A percentile compares a stretch with the other conserved stretches of the same genome.
phyloP scores from a whole-genome alignment of 805 yeast genomes.

The Ogataea naganishii region DNA sequence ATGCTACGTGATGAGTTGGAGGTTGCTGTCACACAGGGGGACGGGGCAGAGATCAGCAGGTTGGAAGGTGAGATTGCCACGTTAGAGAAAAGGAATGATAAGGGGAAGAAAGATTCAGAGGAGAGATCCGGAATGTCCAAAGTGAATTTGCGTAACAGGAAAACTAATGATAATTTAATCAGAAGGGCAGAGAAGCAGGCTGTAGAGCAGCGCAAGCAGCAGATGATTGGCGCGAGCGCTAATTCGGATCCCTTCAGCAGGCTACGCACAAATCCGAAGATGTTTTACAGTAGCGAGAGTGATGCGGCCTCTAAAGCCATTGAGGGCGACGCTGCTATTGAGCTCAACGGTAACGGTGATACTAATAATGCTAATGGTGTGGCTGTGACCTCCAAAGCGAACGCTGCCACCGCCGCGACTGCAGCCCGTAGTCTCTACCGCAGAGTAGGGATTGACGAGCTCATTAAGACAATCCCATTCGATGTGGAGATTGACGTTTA shows the following conservation, averaged over 20 bases:
- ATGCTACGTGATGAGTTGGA: slow-evolving; percentile 64
- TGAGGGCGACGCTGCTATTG: slow-evolving; percentile 12
- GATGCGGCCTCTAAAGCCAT: slow-evolving; percentile 16
- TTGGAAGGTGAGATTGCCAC: slow-evolving; percentile 37
- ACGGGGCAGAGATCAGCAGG: slow-evolving; percentile 32
- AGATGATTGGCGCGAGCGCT: slow-evolving; percentile 30
- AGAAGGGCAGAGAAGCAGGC: slow-evolving; percentile 72
- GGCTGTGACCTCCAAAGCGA: no score
- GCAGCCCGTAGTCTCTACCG: slow-evolving; percentile 17
- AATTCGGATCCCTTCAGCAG: slow-evolving; percentile 75
- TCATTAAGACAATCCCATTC: slow-evolving; percentile 20
- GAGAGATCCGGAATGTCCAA: slow-evolving; percentile 47
- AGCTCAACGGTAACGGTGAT: no score
- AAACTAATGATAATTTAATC: slow-evolving; percentile 65
- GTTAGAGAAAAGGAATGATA: slow-evolving; percentile 27
- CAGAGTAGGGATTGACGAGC: slow-evolving; percentile 22
- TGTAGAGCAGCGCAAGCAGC: slow-evolving; percentile 42
- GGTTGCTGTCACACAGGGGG: slow-evolving; percentile 58
- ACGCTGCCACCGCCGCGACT: no score
- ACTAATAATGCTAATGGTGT: no score
- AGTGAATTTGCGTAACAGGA: slow-evolving; percentile 81
- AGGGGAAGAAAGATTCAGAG: slow-evolving; percentile 23
- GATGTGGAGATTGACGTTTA: slow-evolving; percentile 17
- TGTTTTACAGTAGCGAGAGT: slow-evolving; percentile 57
- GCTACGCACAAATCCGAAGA: slow-evolving; percentile 77